A percentile compares a stretch with the other conserved stretches of the same genome.
Conservation (phyloP, 768 basidiomycete genomes). For the Lentinus tigrinus region DNA sequence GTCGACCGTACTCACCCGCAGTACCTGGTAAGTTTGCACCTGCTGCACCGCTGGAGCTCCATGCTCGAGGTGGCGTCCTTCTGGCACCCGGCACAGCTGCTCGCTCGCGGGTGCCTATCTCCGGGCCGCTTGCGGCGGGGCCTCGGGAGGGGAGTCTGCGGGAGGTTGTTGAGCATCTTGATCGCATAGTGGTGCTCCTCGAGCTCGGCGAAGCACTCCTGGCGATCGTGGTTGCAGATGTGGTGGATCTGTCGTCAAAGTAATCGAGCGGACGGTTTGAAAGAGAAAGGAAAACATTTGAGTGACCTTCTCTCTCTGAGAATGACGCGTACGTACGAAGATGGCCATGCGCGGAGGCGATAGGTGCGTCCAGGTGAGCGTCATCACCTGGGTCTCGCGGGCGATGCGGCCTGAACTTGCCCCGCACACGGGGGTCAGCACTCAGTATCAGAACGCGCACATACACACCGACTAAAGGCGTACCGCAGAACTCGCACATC, state of each 20-base stretch:
- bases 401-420: neutral
- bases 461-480: too few relatives aligned
- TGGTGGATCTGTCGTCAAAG: slow-evolving; percentile 12
- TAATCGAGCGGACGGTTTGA: neutral
- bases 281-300: neutral
- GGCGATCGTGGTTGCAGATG: slow-evolving; percentile 12
- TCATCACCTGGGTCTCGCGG: neutral
- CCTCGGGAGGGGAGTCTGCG: neutral
- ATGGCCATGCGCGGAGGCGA: neutral
- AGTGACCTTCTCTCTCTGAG: too few relatives aligned
- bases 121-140: neutral
- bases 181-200: neutral
- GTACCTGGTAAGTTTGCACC: slow-evolving; percentile 20
- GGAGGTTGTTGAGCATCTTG: neutral
- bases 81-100: slow-evolving; percentile 16
- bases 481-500: slow-evolving; percentile 11
- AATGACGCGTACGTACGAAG: neutral
- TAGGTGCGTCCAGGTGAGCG: neutral
- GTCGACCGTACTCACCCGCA: slow-evolving; percentile 4
- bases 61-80: slow-evolving; percentile 5
- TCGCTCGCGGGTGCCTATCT: slow-evolving; percentile 9
- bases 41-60: slow-evolving; percentile 4
- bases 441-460: neutral
- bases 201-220: slow-evolving; percentile 4
- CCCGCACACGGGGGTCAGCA: neutral